Conservation (phyloP, 2,329 filamentous ascomycete genomes). For the Alternaria arborescens region DNA sequence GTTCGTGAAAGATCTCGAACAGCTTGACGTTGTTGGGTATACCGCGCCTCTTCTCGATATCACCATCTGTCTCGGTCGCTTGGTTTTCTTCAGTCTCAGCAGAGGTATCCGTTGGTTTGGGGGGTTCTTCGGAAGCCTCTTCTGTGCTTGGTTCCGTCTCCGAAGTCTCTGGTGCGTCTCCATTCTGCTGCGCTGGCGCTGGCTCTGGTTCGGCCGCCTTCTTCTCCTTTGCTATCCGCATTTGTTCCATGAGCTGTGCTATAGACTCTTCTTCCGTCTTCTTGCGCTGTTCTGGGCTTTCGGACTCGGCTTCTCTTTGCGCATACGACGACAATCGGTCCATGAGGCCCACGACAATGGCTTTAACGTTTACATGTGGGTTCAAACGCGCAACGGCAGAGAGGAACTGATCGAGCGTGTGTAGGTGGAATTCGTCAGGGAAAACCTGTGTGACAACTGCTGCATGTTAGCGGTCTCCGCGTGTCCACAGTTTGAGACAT, state of each 20-base stretch:
- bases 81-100: slow-evolving; percentile 48
- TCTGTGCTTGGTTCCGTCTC: slow-evolving; percentile 36
- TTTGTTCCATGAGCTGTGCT: slow-evolving; percentile 76
- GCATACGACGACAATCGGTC: slow-evolving; percentile 93
- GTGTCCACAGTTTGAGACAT: slow-evolving; percentile 15
- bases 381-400: slow-evolving; percentile 92
- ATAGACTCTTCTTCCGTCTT: slow-evolving; percentile 87
- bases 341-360: slow-evolving; percentile 98
- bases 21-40: slow-evolving; percentile 84
- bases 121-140: slow-evolving; percentile 40
- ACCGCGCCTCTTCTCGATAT: slow-evolving; percentile 58
- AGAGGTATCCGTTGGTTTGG: slow-evolving; percentile 37
- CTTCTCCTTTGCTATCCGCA: slow-evolving; percentile 72
- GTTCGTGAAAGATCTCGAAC: slow-evolving; percentile 96
- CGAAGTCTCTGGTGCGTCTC: slow-evolving; percentile 34
- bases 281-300: slow-evolving; percentile 73
- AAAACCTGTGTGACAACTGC: slow-evolving; percentile 97
- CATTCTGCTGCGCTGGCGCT: slow-evolving; percentile 45
- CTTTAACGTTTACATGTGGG: slow-evolving; percentile 96
- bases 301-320: slow-evolving; percentile 81
- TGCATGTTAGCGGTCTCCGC: slow-evolving; percentile 33
- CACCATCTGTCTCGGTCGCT: slow-evolving; percentile 52
- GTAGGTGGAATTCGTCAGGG: slow-evolving; percentile 96
- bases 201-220: slow-evolving; percentile 45
- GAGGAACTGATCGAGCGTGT: slow-evolving; percentile 94